Evolutionary conservation across 441 rosid genomes (phyloP).

Genomic region (Populus hybrid): DNA sequence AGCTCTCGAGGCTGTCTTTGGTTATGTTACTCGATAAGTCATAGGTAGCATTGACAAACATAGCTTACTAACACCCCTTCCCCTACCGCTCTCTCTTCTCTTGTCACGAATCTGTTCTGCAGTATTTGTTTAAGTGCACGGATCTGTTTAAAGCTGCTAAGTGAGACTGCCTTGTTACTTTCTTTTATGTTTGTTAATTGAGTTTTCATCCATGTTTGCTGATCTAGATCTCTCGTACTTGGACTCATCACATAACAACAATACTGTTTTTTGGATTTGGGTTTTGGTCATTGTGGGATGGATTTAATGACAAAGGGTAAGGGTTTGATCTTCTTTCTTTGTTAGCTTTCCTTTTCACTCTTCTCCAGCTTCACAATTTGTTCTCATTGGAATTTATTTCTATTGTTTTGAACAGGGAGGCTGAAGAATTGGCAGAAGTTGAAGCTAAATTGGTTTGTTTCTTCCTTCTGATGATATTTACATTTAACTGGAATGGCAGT

Average conservation of each 20-base stretch:
- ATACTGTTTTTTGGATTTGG: constrained; percentile 80
- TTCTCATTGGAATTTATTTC: constrained; percentile 6
- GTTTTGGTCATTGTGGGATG: constrained; percentile 89
- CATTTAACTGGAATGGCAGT: constrained; percentile 4
- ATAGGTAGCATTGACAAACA: background rate
- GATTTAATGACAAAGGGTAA: constrained; percentile 65
- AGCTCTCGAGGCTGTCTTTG: background rate
- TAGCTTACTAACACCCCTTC: background rate
- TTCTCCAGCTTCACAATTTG: constrained; percentile 1
- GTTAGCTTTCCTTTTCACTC: background rate
- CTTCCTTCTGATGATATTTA: constrained; percentile 1
- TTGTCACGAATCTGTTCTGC: background rate
- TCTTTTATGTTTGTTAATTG: constrained; percentile 1
- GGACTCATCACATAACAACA: constrained; percentile 88
- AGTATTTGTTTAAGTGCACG: background rate
- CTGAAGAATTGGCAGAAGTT: constrained; percentile 87
- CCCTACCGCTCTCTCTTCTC: background rate
- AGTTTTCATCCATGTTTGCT: constrained; percentile 7
- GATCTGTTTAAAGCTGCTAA: background rate
- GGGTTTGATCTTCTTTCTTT: background rate
- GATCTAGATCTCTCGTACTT: constrained; percentile 78
- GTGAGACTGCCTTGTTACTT: background rate
- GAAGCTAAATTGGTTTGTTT: constrained; percentile 82
- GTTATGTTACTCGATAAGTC: background rate
- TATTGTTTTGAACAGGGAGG: constrained; percentile 43